phyloP scores from a whole-genome alignment of 164 flowering plant species.

The Protea cynaroides region DNA sequence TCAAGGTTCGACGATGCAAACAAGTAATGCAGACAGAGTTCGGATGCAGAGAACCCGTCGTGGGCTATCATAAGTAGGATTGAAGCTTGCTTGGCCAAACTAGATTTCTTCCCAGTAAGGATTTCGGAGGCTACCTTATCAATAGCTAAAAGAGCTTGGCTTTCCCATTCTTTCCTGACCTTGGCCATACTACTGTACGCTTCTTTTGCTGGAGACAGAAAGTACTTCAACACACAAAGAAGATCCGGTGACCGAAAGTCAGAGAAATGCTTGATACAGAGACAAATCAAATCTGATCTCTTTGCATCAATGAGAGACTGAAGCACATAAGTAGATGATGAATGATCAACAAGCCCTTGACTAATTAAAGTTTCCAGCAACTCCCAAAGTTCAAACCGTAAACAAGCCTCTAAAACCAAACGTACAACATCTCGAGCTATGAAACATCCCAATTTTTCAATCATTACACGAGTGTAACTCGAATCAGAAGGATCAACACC shows the following conservation, averaged over 20 bases:
- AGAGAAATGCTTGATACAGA: slow-evolving; percentile 43
- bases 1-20: slow-evolving; percentile 48
- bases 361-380: slow-evolving; percentile 47
- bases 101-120: slow-evolving; percentile 17
- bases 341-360: slow-evolving; percentile 35
- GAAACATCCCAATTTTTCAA: slow-evolving; percentile 45
- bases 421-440: slow-evolving; percentile 46
- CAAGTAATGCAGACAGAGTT: slow-evolving; percentile 77
- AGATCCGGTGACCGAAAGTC: slow-evolving; percentile 49
- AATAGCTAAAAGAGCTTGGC: slow-evolving; percentile 44
- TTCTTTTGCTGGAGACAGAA: slow-evolving; percentile 39
- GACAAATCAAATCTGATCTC: slow-evolving; percentile 53
- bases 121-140: slow-evolving; percentile 31
- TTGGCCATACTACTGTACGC: slow-evolving; percentile 25
- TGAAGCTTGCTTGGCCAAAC: slow-evolving; percentile 52
- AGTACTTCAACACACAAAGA: slow-evolving; percentile 52
- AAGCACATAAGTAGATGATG: slow-evolving; percentile 31
- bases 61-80: slow-evolving; percentile 66
- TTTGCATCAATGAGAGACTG: slow-evolving; percentile 32
- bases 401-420: slow-evolving; percentile 55
- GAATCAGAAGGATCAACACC: slow-evolving; percentile 19
- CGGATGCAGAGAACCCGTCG: slow-evolving; percentile 64
- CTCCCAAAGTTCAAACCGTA: slow-evolving; percentile 56
- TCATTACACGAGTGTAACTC: slow-evolving; percentile 21
- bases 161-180: slow-evolving; percentile 74